A percentile compares a stretch with the other conserved stretches of the same genome.
Evolutionary conservation across 2,329 filamentous ascomycete species (phyloP).

Genomic region (Hansfordia pulvinata): DNA sequence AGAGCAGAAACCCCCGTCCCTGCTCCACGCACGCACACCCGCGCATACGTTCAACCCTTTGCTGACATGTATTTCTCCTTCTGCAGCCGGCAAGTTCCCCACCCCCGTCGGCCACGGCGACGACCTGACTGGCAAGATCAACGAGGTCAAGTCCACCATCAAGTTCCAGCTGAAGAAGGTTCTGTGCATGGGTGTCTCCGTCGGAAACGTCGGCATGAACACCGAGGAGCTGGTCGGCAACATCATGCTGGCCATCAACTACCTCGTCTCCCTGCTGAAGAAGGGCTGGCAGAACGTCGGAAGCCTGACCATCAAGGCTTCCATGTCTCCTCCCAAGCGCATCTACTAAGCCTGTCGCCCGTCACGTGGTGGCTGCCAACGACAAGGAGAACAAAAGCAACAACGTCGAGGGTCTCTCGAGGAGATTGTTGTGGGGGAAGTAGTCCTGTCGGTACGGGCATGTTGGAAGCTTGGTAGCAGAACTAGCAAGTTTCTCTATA

Average conservation of each 20-base stretch:
- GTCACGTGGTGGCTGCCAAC: not conserved
- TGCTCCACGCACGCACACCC: conserved; percentile 1
- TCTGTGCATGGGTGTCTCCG: conserved; percentile 97
- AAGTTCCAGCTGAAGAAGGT: conserved; percentile 99
- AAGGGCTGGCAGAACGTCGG: conserved; percentile 99
- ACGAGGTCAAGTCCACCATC: conserved; percentile 99
- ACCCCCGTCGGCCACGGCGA: conserved; percentile 95
- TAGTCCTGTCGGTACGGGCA: no score
- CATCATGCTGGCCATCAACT: conserved; percentile 99
- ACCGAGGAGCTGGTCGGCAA: conserved; percentile 93
- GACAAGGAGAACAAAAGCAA: no score
- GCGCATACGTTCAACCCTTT: no score
- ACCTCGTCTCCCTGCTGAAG: conserved; percentile 98
- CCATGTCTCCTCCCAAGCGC: conserved; percentile 97
- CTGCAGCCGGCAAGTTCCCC: conserved; percentile 93
- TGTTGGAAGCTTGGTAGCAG: no score
- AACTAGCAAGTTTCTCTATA: no score
- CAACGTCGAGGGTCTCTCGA: no score
- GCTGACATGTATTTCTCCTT: conserved; percentile 12
- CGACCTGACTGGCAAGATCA: conserved; percentile 89
- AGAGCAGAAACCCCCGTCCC: conserved; percentile 12
- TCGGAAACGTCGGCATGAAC: conserved; percentile 96
- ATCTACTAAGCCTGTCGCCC: conserved; percentile 60
- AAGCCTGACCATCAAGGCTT: conserved; percentile 98
- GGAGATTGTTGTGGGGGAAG: no score